Evolutionary conservation across 441 rosid genomes (phyloP).

Genomic region (Isatis lusitanica): DNA sequence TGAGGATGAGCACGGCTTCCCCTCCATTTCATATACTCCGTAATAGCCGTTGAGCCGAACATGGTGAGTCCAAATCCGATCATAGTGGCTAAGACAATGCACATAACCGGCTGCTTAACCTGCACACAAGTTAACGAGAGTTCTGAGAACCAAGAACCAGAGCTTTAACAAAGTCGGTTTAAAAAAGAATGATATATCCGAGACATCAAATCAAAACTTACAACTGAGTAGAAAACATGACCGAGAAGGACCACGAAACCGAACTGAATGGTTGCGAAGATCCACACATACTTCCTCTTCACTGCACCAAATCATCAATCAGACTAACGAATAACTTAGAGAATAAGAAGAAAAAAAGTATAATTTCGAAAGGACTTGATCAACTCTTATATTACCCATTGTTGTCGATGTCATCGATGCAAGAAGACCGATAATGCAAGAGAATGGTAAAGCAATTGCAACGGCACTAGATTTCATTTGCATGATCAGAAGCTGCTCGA

Average conservation of each 20-base stretch:
- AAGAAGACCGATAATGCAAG: slow-evolving; percentile 84
- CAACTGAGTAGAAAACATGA: slow-evolving; percentile 66
- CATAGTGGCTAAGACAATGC: slow-evolving; percentile 74
- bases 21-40: slow-evolving; percentile 65
- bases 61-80: slow-evolving; percentile 78
- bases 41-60: slow-evolving; percentile 60
- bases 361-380: background rate
- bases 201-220: slow-evolving; percentile 41
- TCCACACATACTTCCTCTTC: slow-evolving; percentile 74
- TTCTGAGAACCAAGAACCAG: background rate
- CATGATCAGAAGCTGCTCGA: slow-evolving; percentile 81
- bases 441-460: slow-evolving; percentile 86
- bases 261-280: slow-evolving; percentile 75
- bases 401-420: slow-evolving; percentile 81
- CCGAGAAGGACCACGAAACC: slow-evolving; percentile 72
- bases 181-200: background rate
- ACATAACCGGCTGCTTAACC: slow-evolving; percentile 63
- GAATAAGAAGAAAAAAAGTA: background rate
- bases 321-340: background rate
- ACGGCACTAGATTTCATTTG: slow-evolving; percentile 77
- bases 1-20: slow-evolving; percentile 45
- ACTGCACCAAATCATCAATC: slow-evolving; percentile 44
- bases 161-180: background rate
- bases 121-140: slow-evolving; percentile 25
- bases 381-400: slow-evolving; percentile 57